These are phyloP conservation scores for Apophysomyces ossiformis DNA, from an alignment of 371 early-diverging fungal species.

Conservation along the genomic window DNA sequence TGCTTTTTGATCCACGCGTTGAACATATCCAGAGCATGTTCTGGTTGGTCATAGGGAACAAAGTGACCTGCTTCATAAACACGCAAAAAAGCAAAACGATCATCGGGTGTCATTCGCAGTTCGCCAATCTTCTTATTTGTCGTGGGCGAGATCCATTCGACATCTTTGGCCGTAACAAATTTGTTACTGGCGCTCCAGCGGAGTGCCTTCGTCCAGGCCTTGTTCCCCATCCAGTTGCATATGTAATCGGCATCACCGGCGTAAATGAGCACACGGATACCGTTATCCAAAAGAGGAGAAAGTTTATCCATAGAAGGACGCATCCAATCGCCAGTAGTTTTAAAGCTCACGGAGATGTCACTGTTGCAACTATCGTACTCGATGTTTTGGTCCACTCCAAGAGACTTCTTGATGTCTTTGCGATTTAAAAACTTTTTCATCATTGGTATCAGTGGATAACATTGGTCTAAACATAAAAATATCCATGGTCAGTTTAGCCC, in stretches of 20 bases:
- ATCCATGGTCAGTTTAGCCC: too few relatives aligned
- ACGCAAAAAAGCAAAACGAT: slow-evolving; percentile 83
- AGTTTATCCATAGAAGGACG: slow-evolving; percentile 78
- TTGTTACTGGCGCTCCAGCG: slow-evolving; percentile 80
- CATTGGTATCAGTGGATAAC: slow-evolving; percentile 82
- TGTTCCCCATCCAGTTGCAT: slow-evolving; percentile 95
- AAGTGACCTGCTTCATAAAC: slow-evolving; percentile 95
- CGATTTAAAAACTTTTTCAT: slow-evolving; percentile 81
- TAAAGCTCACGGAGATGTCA: slow-evolving; percentile 81
- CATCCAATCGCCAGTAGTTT: slow-evolving; percentile 90
- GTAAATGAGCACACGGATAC: slow-evolving; percentile 84
- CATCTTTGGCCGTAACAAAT: slow-evolving; percentile 68
- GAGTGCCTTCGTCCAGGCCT: slow-evolving; percentile 84
- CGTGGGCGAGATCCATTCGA: slow-evolving; percentile 54
- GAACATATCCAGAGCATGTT: slow-evolving; percentile 64
- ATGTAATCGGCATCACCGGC: slow-evolving; percentile 89
- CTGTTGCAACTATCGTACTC: slow-evolving; percentile 83
- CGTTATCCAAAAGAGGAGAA: slow-evolving; percentile 78
- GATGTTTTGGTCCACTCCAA: slow-evolving; percentile 67
- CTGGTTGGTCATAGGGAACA: slow-evolving; percentile 72
- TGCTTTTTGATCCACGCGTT: slow-evolving; percentile 56
- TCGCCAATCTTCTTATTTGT: slow-evolving; percentile 73
- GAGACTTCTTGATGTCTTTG: slow-evolving; percentile 74
- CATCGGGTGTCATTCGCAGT: slow-evolving; percentile 62
- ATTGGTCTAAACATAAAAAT: slow-evolving; percentile 53